Base-by-base conservation (phyloP, 2,329 filamentous ascomycete species). In the Colletotrichum sp. region DNA sequence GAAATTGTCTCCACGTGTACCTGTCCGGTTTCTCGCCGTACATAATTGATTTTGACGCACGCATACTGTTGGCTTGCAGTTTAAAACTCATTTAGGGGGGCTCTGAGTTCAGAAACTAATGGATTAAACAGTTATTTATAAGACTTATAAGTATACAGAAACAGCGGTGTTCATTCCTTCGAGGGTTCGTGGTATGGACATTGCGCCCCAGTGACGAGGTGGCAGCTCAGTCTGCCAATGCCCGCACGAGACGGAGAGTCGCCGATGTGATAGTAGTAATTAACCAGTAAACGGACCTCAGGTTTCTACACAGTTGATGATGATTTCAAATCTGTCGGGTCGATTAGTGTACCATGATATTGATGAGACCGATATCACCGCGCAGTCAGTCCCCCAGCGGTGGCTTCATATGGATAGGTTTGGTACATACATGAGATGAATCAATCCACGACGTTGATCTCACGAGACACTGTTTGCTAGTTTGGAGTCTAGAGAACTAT, bases 371-470 rank as follows among this genome's bases (percentile, higher is more conserved):
- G 5, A 2, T n/a, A n/a, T 44, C 39, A 10, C 9, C 10, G 16
- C 18, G 8, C 9, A 44, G 18, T n/a, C 2, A 44, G 18, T 10
- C 3, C 18, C 9, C 39, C 18, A 10, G 18, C 18, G 18, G 18
- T n/a, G 18, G 18, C 18, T 6, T 49, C 9, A 49, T 6, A 12
- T 3, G 18, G 5, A n/a, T 12, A n/a, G 9, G 2, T 44, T n/a
- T 10, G 39, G 39, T 44, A 44, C 5, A 44, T 44, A 44, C 5
- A n/a, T n/a, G 8, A n/a, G 0, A 0, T 49, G 39, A 49, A 10
- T 49, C 9, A 1, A n/a, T 6, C 1, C 7, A 49, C 39, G 2
- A n/a, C 8, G 3, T n/a, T 6, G 1, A 12, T 12, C 3, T 3
- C 3, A 49, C 18, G 9, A 49, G 18, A 49, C 9, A n/a, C 5